Conservation (phyloP, 768 basidiomycete species). For the Grammothele lineata region DNA sequence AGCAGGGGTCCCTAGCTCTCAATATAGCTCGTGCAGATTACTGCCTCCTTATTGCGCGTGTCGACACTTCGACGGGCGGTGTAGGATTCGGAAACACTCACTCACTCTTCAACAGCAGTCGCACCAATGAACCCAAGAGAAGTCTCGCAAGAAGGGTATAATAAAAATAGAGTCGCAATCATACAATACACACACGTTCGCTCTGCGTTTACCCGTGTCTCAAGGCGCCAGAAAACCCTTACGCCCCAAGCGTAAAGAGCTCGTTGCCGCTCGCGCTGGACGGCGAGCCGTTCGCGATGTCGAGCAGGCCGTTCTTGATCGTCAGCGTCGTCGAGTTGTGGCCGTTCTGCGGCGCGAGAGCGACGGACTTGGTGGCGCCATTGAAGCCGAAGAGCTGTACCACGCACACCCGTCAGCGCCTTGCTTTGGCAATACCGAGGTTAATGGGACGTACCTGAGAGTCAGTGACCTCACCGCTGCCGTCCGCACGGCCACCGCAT, state of each 20-base stretch:
- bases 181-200: too few species aligned
- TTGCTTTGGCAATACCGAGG: neutral
- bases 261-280: neutral
- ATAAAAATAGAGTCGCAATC: too few species aligned
- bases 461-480: neutral
- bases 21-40: too few species aligned
- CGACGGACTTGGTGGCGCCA: neutral
- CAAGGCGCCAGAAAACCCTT: too few species aligned
- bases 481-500: slow-evolving; percentile 5
- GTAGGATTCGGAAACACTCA: too few species aligned
- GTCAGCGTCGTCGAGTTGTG: neutral
- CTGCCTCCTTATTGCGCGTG: too few species aligned
- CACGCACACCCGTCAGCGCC: neutral
- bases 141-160: too few species aligned
- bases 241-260: neutral
- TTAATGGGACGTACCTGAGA: neutral
- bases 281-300: neutral
- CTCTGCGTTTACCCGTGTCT: too few species aligned
- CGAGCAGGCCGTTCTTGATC: neutral
- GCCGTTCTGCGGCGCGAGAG: neutral
- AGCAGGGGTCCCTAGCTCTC: too few species aligned
- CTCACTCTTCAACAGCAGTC: too few species aligned
- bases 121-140: too few species aligned
- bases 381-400: neutral
- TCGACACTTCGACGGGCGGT: too few species aligned